Evolutionary conservation across 371 early-diverging fungal genomes (phyloP), one percentile per base, ranked within the genome.

Genomic region (Dichotomocladium elegans): DNA sequence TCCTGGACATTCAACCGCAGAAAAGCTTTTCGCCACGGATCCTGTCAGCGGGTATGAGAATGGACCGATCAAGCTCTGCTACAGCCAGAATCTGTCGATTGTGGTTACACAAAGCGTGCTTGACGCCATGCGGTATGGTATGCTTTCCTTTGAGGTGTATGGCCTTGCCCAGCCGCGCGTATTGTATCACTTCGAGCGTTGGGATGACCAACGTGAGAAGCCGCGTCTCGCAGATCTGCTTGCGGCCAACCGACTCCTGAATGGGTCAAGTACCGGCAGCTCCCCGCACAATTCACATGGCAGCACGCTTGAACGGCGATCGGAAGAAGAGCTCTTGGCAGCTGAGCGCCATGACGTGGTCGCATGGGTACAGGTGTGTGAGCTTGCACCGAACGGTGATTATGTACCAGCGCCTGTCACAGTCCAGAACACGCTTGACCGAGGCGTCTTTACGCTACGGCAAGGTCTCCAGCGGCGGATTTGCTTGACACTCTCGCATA

Each of bases 381-480:
- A 91, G 40, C 60, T 86, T n/a, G 80, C 76, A 5, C 65, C 81
- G 0, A 74, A 83, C 30, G 94, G 94, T 3, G 78, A 80, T 3
- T 92, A 92, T 67, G 74, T 75, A 48, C 80, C 82, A 1, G 90
- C 87, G 24, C 86, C 86, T 4, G 88, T 89, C 0, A 74, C 77
- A 11, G 65, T 85, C 2, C 71, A 75, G 41, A 63, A 68, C 3
- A 27, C 72, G 0, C 55, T 74, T 24, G 85, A 85, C 37, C 57
- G 77, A 1, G 89, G 90, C 15, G 77, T 79, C 0, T 91, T 93
- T 57, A 55, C 77, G 25, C 63, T 93, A 31, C 81, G 87, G 33
- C 95, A 95, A 66, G 95, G 95, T 4, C 57, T 95, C 15, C 94
- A 93, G 64, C 79, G 93, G 4, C 85, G 92, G 8, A 77, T 94